Evolutionary conservation across 805 yeast species (phyloP).

Genomic region (Schwanniomyces polymorphus): DNA sequence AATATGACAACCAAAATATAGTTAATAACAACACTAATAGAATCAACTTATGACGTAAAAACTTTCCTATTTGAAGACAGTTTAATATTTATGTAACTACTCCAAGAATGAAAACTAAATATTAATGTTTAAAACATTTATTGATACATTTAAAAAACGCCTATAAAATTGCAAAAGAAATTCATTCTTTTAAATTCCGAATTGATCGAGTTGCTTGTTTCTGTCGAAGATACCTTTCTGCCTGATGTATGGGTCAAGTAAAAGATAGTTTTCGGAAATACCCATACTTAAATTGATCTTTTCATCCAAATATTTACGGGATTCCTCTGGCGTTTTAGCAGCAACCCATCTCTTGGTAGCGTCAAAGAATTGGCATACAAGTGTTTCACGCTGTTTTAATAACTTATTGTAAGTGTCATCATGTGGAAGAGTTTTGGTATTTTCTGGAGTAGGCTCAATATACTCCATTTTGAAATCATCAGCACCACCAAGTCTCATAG

Average conservation of each 20-base stretch:
- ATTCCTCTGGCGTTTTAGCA: constrained; percentile 50
- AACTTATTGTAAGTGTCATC: constrained; percentile 38
- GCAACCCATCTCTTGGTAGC: constrained; percentile 81
- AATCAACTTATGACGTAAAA: no score
- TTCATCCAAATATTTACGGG: constrained; percentile 49
- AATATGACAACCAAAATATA: no score
- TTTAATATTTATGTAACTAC: no score
- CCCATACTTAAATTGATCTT: constrained; percentile 53
- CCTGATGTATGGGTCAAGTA: constrained; percentile 79
- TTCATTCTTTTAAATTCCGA: background rate
- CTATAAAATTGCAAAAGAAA: no score
- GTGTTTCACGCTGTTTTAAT: constrained; percentile 51
- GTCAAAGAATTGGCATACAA: constrained; percentile 55
- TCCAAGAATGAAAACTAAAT: no score
- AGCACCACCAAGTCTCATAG: constrained; percentile 69
- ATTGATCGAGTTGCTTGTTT: constrained; percentile 15
- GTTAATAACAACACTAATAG: no score
- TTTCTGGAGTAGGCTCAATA: constrained; percentile 2
- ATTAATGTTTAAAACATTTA: no score
- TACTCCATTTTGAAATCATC: constrained; percentile 22
- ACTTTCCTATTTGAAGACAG: no score
- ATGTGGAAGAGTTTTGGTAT: constrained; percentile 7
- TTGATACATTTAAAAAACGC: no score
- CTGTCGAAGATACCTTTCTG: constrained; percentile 80
- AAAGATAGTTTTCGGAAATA: constrained; percentile 62